Base-by-base conservation (phyloP, 495 filamentous ascomycete genomes). In the Astrothelium macrocarpum region DNA sequence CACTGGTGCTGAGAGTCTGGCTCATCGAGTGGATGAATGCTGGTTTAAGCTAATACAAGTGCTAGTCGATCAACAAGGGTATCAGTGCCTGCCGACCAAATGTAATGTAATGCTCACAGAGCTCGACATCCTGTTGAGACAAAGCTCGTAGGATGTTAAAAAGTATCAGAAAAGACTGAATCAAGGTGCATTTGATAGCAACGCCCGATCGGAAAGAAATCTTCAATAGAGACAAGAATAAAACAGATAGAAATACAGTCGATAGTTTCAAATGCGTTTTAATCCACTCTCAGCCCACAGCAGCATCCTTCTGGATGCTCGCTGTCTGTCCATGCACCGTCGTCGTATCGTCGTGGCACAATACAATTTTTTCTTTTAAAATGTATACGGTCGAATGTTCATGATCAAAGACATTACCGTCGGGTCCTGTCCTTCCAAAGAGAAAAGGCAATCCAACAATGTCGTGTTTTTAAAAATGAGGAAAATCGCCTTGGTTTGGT, bases 221-320 rank as follows among this genome's bases (percentile, higher is more conserved):
- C 26, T 59, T 64, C 53, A 64, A 39, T 59, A 64, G 53, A 64
- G 49, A 64, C 29, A 64, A 64, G 39, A 31, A 59, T 29, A 43
- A 64, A 59, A 59, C 53, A 32, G 31, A 64, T 56, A 56, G 25
- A 56, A 56, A 56, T 56, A 56, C 49, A 56, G 20, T 56, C 49
- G 29, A 56, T 29, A 29, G 9, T 29, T 56, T n/a, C n/a, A n/a
- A 10, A 29, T 56, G 26, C n/a, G 14, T 39, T 39, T 39, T 39
- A 16, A 56, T 29, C 49, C 49, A 56, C 23, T 56, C 49, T 11
- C 49, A 29, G 25, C 49, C 20, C 9, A 29, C 49, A 26, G 5
- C 49, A 9, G 12, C 11, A 28, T 29, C 25, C 49, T 28, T 56
- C 25, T 25, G 29, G 49, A 10, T 9, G 20, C 23, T n/a, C 20